Conservation (phyloP, 768 basidiomycete species). For the Pisolithus tinctorius region DNA sequence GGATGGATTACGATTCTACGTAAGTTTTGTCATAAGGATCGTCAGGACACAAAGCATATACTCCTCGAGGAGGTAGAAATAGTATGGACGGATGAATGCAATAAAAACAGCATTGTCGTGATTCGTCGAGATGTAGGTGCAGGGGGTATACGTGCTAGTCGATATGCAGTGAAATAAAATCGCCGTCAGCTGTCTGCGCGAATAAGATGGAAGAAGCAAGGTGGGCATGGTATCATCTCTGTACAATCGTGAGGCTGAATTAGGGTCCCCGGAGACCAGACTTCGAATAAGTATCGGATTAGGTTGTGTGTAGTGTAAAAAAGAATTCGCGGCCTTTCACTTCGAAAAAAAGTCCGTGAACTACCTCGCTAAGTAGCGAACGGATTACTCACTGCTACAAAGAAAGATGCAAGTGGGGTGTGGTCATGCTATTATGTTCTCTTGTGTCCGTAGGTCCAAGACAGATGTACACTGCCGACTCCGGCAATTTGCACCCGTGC, state of each 20-base stretch:
- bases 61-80: constrained; percentile 9
- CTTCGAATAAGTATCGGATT: constrained; percentile 18
- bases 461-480: constrained; percentile 72
- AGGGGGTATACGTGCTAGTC: neutral
- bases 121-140: neutral
- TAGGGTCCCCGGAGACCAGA: constrained; percentile 20
- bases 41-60: constrained; percentile 4
- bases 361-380: neutral
- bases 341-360: constrained; percentile 13
- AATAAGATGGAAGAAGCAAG: neutral
- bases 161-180: constrained; percentile 12
- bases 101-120: constrained; percentile 2
- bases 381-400: constrained; percentile 19
- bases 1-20: neutral
- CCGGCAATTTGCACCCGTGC: constrained; percentile 69
- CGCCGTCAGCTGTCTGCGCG: constrained; percentile 1
- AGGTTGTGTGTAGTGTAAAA: constrained; percentile 14
- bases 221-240: constrained; percentile 22
- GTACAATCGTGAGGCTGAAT: constrained; percentile 19
- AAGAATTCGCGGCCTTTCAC: constrained; percentile 19
- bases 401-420: constrained; percentile 2
- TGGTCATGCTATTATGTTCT: constrained; percentile 18
- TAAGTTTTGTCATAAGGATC: constrained; percentile 1
- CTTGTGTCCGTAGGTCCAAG: constrained; percentile 59
- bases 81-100: constrained; percentile 19